A percentile compares a stretch with the other conserved stretches of the same genome.
These are phyloP conservation scores for Lepidium didymum DNA, from an alignment of 345 rosid species.

Conservation along the genomic window DNA sequence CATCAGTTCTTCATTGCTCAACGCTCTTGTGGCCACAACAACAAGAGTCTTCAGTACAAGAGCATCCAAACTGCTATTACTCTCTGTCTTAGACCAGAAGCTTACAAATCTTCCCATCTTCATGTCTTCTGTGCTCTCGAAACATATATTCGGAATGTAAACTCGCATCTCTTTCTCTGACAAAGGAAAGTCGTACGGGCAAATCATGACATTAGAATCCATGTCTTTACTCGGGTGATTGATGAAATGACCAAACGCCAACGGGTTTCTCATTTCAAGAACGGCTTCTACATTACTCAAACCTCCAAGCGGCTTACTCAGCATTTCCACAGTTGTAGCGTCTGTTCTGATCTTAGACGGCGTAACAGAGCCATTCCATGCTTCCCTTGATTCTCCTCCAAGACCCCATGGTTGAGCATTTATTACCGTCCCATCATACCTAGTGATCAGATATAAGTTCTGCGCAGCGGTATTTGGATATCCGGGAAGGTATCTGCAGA, in stretches of 20 bases:
- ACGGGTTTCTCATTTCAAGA: conserved; percentile 77
- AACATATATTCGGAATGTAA: conserved; percentile 64
- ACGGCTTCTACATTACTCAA: conserved; percentile 25
- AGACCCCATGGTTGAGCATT: conserved; percentile 84
- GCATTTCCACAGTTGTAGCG: conserved; percentile 25
- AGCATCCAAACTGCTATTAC: conserved; percentile 20
- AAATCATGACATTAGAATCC: conserved; percentile 79
- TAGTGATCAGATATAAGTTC: conserved; percentile 70
- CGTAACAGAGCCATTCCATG: conserved; percentile 45
- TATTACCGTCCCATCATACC: conserved; percentile 74
- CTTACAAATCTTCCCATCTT: conserved; percentile 61
- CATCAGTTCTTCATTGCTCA: conserved; percentile 49
- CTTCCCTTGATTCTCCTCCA: conserved; percentile 56
- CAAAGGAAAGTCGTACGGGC: conserved; percentile 78
- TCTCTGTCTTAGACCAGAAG: conserved; percentile 56
- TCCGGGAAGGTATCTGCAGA: conserved; percentile 74
- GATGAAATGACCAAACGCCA: conserved; percentile 77
- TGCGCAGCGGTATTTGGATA: conserved; percentile 61
- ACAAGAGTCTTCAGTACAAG: conserved; percentile 57
- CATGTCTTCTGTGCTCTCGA: conserved; percentile 47
- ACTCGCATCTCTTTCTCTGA: conserved; percentile 54
- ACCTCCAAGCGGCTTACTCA: conserved; percentile 51
- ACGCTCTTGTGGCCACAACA: conserved; percentile 69
- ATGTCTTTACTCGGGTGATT: conserved; percentile 65
- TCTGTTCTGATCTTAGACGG: conserved; percentile 26